A percentile compares a stretch with the other conserved stretches of the same genome.
These are phyloP conservation scores for Claviceps sorghi DNA, from an alignment of 2,329 filamentous ascomycete species.

Conservation along the genomic window DNA sequence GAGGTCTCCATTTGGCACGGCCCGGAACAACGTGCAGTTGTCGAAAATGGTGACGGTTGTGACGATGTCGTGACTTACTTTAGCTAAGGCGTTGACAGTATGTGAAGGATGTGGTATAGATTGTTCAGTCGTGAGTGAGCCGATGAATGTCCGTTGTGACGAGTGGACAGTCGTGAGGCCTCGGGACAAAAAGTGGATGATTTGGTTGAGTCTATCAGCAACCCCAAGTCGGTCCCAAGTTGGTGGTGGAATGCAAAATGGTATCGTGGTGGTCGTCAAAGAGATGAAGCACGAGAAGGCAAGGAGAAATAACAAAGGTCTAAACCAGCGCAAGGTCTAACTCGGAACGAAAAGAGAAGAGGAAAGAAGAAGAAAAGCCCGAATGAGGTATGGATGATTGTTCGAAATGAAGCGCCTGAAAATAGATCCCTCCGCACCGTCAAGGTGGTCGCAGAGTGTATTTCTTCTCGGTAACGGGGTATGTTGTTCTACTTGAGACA, in stretches of 20 bases:
- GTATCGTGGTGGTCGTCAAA: slow-evolving; percentile 7
- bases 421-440: slow-evolving; percentile 15
- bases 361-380: slow-evolving; percentile 10
- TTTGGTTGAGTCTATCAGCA: slow-evolving; percentile 7
- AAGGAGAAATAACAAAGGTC: slow-evolving; percentile 14
- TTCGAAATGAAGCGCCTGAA: neutral
- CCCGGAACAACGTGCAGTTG: neutral
- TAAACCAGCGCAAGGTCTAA: slow-evolving; percentile 27
- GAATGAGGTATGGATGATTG: slow-evolving; percentile 1
- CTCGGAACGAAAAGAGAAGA: slow-evolving; percentile 17
- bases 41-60: neutral
- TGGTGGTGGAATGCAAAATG: slow-evolving; percentile 5
- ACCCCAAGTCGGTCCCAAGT: slow-evolving; percentile 8
- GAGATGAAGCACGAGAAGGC: slow-evolving; percentile 9
- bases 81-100: neutral
- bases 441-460: slow-evolving; percentile 4
- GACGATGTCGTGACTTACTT: neutral
- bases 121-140: slow-evolving; percentile 10
- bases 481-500: slow-evolving; percentile 8
- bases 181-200: neutral
- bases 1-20: neutral
- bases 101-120: slow-evolving; percentile 12
- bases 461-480: slow-evolving; percentile 5
- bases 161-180: neutral
- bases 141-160: neutral